Evolutionary conservation across 768 basidiomycete species (phyloP), one percentile per base, ranked within the genome.

Genomic region (Megacollybia marginata): DNA sequence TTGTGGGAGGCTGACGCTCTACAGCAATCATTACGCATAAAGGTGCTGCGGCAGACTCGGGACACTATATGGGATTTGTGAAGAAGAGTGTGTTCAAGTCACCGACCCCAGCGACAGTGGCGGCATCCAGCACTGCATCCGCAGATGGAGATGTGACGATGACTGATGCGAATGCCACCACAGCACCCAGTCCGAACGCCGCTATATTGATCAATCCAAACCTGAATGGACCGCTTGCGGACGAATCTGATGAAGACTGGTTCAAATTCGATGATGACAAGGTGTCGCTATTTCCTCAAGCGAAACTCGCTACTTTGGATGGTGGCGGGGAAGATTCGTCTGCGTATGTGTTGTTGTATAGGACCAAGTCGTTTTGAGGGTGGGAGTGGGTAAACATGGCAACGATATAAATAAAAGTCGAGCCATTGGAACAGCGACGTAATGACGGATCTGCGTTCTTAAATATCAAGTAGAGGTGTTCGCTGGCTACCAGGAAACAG

Each of bases 261-360:
- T 90, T 87, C 71, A 95, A 94, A 69, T 97, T 94, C 60, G 95
- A 97, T 59, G 93, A 97, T 57, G 92, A 95, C 55, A 95, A 92
- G 68, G 94, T 91, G 35, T 85, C 90, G 15, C 56, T 84, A 48
- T 94, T 98, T 65, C 82, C 82, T 1, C 78, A 76, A 65, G 92
- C 93, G 63, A 95, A 92, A 67, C 69, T 99, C 52, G 60, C 76
- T 23, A 82, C 82, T 8, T 75, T 97, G 50, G 92, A 94, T 54
- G 95, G 95, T 5, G 95, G 95, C 53, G 81, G 82, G 5, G 88
- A 94, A 69, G 91, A 93, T 65, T 87, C 88, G 49, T 78, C 82
- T 35, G 92, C 92, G 35, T 94, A 95, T 68, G 88, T 96, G 56
- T 65, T 96, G 60, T 67, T 96, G 59, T 95, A 95, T 70, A 82